Evolutionary conservation across 1,284 basidiomycete species (phyloP).

Genomic region (Sanghuangporus sanghuang): DNA sequence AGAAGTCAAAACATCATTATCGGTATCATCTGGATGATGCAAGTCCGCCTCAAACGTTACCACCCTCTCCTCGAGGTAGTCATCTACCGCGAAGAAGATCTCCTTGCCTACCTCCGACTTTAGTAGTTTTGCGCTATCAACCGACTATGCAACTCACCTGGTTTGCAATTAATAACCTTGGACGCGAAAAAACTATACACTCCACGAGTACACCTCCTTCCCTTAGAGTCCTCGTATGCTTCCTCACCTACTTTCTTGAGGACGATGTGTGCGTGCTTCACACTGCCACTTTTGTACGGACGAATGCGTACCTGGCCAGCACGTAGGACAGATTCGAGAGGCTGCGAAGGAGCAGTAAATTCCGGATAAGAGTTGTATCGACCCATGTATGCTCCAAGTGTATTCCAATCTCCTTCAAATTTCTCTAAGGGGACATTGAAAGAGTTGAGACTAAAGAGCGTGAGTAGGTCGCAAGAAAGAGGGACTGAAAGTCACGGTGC

Average conservation of each 20-base stretch:
- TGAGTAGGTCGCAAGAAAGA: too few species aligned
- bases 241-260: slow-evolving; percentile 17
- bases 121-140: background rate
- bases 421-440: too few species aligned
- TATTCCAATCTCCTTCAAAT: too few species aligned
- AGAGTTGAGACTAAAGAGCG: too few species aligned
- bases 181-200: slow-evolving; percentile 16
- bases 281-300: slow-evolving; percentile 10
- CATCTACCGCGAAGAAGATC: slow-evolving; percentile 11
- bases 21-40: background rate
- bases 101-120: slow-evolving; percentile 3
- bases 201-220: slow-evolving; percentile 5
- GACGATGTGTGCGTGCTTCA: slow-evolving; percentile 15
- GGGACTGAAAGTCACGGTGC: too few species aligned
- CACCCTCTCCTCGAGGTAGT: slow-evolving; percentile 10
- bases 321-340: slow-evolving; percentile 5
- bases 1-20: background rate
- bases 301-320: slow-evolving; percentile 11
- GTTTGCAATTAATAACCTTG: slow-evolving; percentile 16
- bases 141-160: background rate
- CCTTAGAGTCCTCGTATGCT: slow-evolving; percentile 5
- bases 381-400: background rate
- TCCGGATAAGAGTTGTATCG: background rate
- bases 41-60: slow-evolving; percentile 16
- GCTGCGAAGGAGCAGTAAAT: background rate